Percentiles rank a stretch among this genome's conserved stretches.
phyloP scores from a whole-genome alignment of 331 rosid species.

The Quercus lobata region DNA sequence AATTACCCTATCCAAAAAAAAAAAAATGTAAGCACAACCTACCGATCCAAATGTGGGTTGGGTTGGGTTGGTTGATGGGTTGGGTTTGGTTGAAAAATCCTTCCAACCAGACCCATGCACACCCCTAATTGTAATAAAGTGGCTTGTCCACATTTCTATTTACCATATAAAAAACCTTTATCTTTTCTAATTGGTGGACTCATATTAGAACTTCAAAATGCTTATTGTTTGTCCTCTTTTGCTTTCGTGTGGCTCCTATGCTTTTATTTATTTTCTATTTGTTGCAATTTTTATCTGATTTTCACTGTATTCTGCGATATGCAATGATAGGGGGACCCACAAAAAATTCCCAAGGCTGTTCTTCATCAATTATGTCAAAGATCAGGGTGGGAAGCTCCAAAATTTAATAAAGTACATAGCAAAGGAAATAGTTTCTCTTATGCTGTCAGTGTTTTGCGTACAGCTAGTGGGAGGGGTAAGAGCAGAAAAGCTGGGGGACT shows the following conservation, averaged over 20 bases:
- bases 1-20: too few species aligned
- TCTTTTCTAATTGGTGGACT: not conserved
- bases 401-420: constrained; percentile 62
- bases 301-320: constrained; percentile 8
- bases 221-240: not conserved
- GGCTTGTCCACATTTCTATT: not conserved
- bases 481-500: constrained; percentile 92
- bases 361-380: constrained; percentile 95
- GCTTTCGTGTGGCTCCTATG: not conserved
- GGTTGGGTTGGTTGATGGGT: too few species aligned
- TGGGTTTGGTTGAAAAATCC: too few species aligned
- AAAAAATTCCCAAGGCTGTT: constrained; percentile 88
- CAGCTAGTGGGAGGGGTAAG: constrained; percentile 95
- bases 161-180: not conserved
- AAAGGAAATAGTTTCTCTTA: constrained; percentile 63
- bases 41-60: too few species aligned
- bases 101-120: too few species aligned
- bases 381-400: constrained; percentile 99
- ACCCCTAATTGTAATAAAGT: not conserved
- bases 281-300: constrained; percentile 1
- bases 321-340: constrained; percentile 70
- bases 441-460: constrained; percentile 71
- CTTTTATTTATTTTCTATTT: not conserved
- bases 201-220: not conserved
- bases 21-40: too few species aligned